Base-by-base conservation (phyloP, 164 flowering plant species). In the Umbellularia californica region DNA sequence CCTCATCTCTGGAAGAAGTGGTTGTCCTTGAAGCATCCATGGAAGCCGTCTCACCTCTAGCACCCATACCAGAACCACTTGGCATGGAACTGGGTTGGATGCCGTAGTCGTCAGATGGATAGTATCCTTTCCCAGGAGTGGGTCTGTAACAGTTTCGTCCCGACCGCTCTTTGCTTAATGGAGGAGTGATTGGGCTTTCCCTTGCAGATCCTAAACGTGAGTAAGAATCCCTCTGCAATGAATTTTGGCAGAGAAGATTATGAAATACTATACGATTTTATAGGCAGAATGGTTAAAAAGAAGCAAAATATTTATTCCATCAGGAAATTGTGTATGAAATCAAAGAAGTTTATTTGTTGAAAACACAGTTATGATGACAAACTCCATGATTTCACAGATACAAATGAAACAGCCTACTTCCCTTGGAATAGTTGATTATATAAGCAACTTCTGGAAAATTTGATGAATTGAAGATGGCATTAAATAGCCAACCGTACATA, bases 1-100 rank as follows among this genome's bases (percentile, higher is more conserved):
- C 89, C 78, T 92, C 99, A 55, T 95, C 99, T 77, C 97, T 83
- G 3, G 97, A 93, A 2, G 92, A 87, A 33, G 98, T 92, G 1
- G 98, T 96, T 10, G 79, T 88, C 47, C 99, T 83, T 28, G 98
- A 84, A 24, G 99, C 90, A 55, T 96, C 99, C 71, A 89, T 50
- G 2, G 95, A 85, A 67, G 86, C 77, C 58, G 84, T 72, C 77
- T 88, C 92, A 19, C 84, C 91, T 74, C 69, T 85, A 11, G 83
- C 82, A 2, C 83, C 87, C 11, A 64, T 15, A 10, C 84, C 85
- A 67, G 84, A 82, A 20, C 79, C 71, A 73, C 89, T 85, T 23
- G 92, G 72, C 12, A 89, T 91, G 2, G 86, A 79, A 69, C 83
- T 74, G 68, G 77, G 83, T 65, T 83, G 77, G 70, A 85, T 85